Percentiles rank a stretch among this genome's conserved stretches.
Conservation (phyloP, 2,329 filamentous ascomycete species). For the Orbilia brochopaga region DNA sequence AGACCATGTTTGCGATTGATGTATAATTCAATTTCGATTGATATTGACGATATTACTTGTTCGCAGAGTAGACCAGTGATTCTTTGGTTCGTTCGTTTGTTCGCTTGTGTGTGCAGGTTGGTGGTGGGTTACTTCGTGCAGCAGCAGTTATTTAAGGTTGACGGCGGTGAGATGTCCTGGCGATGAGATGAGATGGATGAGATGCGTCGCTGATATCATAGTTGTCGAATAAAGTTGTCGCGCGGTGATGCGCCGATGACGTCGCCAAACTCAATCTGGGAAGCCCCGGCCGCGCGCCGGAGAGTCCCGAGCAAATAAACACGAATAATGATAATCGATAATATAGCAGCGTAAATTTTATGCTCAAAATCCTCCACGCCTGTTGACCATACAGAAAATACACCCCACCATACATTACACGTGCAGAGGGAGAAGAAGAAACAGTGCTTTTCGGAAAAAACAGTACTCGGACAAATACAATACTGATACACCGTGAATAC, state of each 20-base stretch:
- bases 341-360: no score
- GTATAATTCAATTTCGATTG: background rate
- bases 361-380: no score
- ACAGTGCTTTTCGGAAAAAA: background rate
- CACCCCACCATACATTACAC: background rate
- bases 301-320: background rate
- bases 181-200: background rate
- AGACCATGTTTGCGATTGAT: constrained; percentile 23
- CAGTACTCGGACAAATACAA: background rate
- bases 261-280: constrained; percentile 11
- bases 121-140: background rate
- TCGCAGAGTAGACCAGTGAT: no score
- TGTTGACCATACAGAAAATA: background rate
- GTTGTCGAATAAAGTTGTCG: background rate
- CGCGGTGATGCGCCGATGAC: constrained; percentile 42
- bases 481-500: constrained; percentile 14
- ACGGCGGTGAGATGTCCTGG: no score
- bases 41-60: no score
- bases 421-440: background rate
- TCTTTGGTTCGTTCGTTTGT: background rate
- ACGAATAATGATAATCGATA: no score
- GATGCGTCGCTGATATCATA: background rate
- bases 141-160: no score
- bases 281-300: background rate
- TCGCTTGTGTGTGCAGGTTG: background rate